These are phyloP conservation scores for Cocos nucifera DNA, from an alignment of 176 grass and related monocot genomes.

Conservation along the genomic window DNA sequence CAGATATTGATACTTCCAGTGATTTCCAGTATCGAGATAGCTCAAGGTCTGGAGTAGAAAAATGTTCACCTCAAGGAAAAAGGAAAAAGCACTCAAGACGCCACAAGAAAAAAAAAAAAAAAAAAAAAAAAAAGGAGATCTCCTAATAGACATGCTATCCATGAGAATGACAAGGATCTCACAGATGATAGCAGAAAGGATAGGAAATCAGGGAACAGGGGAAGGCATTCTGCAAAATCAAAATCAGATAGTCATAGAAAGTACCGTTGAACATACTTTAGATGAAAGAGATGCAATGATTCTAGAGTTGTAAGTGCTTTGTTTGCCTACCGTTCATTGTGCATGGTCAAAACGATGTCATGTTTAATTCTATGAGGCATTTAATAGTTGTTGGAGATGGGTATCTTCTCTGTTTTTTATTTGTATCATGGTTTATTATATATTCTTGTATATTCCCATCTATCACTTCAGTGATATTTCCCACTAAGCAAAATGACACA, in stretches of 20 bases:
- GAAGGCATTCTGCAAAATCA: conserved; percentile 1
- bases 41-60: conserved; percentile 38
- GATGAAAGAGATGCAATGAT: background rate
- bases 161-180: background rate
- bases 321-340: too few species aligned
- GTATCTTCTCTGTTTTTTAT: too few species aligned
- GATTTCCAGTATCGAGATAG: conserved; percentile 31
- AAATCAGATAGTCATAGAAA: background rate
- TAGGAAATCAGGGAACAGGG: background rate
- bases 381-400: too few species aligned
- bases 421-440: too few species aligned
- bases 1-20: conserved; percentile 44
- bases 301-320: too few species aligned
- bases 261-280: too few species aligned
- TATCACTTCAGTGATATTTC: too few species aligned
- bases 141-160: conserved; percentile 7
- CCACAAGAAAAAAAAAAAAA: conserved; percentile 39
- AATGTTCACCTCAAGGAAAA: conserved; percentile 38
- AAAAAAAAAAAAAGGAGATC: conserved; percentile 25
- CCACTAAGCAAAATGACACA: too few species aligned
- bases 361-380: too few species aligned
- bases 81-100: conserved; percentile 44
- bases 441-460: too few species aligned
- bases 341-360: too few species aligned
- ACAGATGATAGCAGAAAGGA: background rate